phyloP scores from a whole-genome alignment of 1,139 yeast species.

The Yamadazyma membranifaciens region DNA sequence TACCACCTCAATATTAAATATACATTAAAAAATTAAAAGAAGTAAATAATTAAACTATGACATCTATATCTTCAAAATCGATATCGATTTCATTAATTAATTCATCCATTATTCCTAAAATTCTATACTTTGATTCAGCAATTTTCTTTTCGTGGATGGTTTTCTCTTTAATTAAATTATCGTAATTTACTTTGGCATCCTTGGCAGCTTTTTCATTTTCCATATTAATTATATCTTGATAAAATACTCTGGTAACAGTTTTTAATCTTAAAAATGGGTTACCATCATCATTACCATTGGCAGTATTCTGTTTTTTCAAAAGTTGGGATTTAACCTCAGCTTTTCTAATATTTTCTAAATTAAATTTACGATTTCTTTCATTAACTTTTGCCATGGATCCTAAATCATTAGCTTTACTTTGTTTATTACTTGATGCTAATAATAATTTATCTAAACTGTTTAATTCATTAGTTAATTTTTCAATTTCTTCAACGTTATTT shows the following conservation, averaged over 20 bases:
- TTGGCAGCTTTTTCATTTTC: constrained; percentile 46
- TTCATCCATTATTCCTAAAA: constrained; percentile 44
- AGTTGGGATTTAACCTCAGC: constrained; percentile 72
- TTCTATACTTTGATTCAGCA: constrained; percentile 42
- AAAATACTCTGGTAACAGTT: constrained; percentile 82
- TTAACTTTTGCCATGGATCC: constrained; percentile 61
- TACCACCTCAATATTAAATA: background rate
- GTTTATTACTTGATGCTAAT: constrained; percentile 22
- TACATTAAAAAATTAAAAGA: background rate
- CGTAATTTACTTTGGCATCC: constrained; percentile 38
- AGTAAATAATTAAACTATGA: constrained; percentile 5
- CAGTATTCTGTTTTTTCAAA: constrained; percentile 46
- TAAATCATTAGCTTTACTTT: constrained; percentile 22
- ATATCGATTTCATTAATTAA: constrained; percentile 37
- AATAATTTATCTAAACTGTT: constrained; percentile 30
- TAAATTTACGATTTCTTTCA: constrained; percentile 79
- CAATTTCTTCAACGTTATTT: constrained; percentile 51
- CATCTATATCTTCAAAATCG: constrained; percentile 24
- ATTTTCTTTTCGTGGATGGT: constrained; percentile 38
- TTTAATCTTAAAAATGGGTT: constrained; percentile 91
- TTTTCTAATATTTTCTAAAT: constrained; percentile 70
- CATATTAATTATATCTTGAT: constrained; percentile 47
- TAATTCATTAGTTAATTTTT: constrained; percentile 47
- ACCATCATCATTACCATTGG: constrained; percentile 47
- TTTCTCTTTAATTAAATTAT: constrained; percentile 36